These are phyloP conservation scores for Umbelopsis sp. DNA, from an alignment of 371 early-diverging fungal species.

Conservation along the genomic window DNA sequence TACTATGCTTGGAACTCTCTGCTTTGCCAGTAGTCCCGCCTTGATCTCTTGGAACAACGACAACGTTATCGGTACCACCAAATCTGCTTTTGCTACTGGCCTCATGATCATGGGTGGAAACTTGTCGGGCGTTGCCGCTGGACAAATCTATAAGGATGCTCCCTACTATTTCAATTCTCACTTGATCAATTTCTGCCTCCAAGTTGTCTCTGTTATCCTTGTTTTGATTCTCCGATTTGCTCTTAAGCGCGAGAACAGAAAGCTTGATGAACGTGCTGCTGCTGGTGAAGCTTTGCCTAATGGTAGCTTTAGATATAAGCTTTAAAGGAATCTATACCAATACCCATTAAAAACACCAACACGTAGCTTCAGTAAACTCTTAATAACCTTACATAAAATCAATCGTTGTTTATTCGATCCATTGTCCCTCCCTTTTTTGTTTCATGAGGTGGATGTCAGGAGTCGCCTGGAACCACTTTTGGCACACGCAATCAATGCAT, in stretches of 20 bases:
- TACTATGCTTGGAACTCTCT: constrained; percentile 18
- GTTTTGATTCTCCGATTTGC: constrained; percentile 4
- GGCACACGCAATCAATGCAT: too few relatives aligned
- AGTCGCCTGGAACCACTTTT: too few relatives aligned
- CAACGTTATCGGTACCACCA: constrained; percentile 6
- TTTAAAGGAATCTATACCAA: background rate
- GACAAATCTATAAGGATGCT: constrained; percentile 21
- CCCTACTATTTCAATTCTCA: constrained; percentile 17
- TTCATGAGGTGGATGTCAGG: too few relatives aligned
- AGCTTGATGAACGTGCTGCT: constrained; percentile 6
- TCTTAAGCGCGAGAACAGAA: constrained; percentile 19
- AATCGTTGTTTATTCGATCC: too few relatives aligned
- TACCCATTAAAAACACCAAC: background rate
- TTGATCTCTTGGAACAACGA: constrained; percentile 21
- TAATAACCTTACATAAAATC: too few relatives aligned
- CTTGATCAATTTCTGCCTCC: constrained; percentile 20
- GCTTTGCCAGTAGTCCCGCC: constrained; percentile 13
- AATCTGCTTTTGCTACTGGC: constrained; percentile 13
- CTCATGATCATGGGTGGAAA: constrained; percentile 19
- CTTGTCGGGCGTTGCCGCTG: constrained; percentile 13
- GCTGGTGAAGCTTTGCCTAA: background rate
- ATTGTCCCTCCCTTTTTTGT: too few relatives aligned
- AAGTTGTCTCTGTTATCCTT: constrained; percentile 16
- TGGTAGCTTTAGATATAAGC: constrained; percentile 12
- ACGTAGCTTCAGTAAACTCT: too few relatives aligned